phyloP scores from a whole-genome alignment of 345 rosid species.

The Erodium maritimum region DNA sequence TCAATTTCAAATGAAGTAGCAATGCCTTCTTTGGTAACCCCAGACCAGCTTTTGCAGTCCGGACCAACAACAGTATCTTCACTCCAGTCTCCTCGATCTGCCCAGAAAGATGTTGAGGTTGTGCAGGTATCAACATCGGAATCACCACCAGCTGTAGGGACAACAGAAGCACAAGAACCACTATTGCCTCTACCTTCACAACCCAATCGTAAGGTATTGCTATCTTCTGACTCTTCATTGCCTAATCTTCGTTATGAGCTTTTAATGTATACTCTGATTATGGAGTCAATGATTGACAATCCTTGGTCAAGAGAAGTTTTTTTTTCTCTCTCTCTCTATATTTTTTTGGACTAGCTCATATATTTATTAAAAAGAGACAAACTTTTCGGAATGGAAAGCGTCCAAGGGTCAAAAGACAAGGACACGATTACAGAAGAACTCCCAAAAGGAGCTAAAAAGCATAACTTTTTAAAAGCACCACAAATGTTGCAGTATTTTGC shows the following conservation, averaged over 20 bases:
- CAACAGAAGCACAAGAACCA: slow-evolving; percentile 5
- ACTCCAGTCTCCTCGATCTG: slow-evolving; percentile 7
- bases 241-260: background rate
- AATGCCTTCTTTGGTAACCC: slow-evolving; percentile 12
- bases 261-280: too few species aligned
- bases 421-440: too few species aligned
- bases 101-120: slow-evolving; percentile 16
- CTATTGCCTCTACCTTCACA: background rate
- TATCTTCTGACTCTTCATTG: background rate
- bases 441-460: too few species aligned
- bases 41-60: slow-evolving; percentile 9
- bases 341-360: too few species aligned
- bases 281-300: too few species aligned
- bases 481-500: too few species aligned
- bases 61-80: slow-evolving; percentile 4
- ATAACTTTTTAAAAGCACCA: too few species aligned
- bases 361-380: too few species aligned
- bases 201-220: slow-evolving; percentile 6
- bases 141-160: background rate
- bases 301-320: too few species aligned
- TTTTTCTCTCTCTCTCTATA: too few species aligned
- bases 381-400: too few species aligned
- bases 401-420: too few species aligned
- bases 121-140: slow-evolving; percentile 11
- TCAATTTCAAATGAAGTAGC: slow-evolving; percentile 1